phyloP scores from a whole-genome alignment of 768 basidiomycete genomes.

The Naganishia friedmannii region DNA sequence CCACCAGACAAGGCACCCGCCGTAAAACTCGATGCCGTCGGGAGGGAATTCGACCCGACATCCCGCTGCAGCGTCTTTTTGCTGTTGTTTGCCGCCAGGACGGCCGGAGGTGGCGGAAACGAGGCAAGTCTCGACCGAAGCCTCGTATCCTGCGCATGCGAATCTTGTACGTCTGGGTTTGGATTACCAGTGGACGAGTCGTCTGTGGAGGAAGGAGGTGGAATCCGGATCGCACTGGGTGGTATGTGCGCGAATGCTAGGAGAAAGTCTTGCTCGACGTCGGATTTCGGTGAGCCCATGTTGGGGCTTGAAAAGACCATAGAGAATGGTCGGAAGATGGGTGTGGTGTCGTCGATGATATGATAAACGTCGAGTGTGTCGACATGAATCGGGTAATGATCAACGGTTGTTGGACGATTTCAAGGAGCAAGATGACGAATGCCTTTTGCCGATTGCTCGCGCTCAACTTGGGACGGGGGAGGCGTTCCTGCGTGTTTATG shows the following conservation, averaged over 20 bases:
- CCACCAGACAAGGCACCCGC: conserved; percentile 32
- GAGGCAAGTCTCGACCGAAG: conserved; percentile 55
- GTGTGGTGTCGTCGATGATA: too few species aligned
- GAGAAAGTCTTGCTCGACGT: conserved; percentile 18
- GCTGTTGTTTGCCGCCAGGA: conserved; percentile 20
- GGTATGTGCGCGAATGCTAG: conserved; percentile 54
- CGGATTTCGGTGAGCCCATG: background rate
- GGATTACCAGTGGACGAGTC: conserved; percentile 41
- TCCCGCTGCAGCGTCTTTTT: background rate
- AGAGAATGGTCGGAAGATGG: too few species aligned
- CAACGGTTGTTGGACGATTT: too few species aligned
- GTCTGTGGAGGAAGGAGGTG: conserved; percentile 34
- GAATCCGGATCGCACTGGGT: conserved; percentile 48
- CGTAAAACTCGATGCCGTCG: conserved; percentile 1
- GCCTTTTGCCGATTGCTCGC: too few species aligned
- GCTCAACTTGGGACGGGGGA: too few species aligned
- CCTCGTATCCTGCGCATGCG: conserved; percentile 52
- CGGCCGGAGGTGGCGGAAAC: conserved; percentile 51
- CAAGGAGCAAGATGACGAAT: too few species aligned
- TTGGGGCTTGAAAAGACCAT: background rate
- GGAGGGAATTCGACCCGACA: background rate
- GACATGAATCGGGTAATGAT: too few species aligned
- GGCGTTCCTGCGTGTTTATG: too few species aligned
- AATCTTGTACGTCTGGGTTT: conserved; percentile 34
- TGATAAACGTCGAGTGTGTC: too few species aligned